Evolutionary conservation across 331 rosid species (phyloP), one percentile per base, ranked within the genome.

Genomic region (Cydonia oblonga): DNA sequence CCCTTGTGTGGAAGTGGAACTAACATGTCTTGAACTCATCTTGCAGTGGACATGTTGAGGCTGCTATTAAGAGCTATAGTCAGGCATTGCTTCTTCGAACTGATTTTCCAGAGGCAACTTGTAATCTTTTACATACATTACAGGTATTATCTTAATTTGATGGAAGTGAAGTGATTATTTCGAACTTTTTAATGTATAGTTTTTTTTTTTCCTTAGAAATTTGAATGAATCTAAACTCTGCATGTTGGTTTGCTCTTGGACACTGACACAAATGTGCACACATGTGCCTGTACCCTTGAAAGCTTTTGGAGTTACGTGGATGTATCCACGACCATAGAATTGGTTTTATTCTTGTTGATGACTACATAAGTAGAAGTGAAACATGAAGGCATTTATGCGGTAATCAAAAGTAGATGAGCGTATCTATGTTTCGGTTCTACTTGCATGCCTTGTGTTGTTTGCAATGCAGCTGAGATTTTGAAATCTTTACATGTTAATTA

Each of bases 21-120:
- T 42, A 51, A 51, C 56, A 51, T 51, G 1, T 15, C 10, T 42
- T 15, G 10, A 16, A 22, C 42, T 59, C 70, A 35, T 66, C 70
- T 73, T 71, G 74, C 87, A 95, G 99, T 84, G 97, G 96, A 75
- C 97, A n/a, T 73, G 99, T 95, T 49, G 99, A 95, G 79, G 93
- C 87, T 66, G 97, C 99, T 73, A 82, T 90, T 19, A 89, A 87
- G 85, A 87, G 97, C 87, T 95, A 95, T 67, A 88, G 77, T 64
- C 96, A 91, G 81, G 96, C 99, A 46, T 71, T 95, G 84, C 33
- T 64, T 78, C 87, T 95, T 53, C 96, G 99, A 54, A 80, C 89
- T 4, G 99, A 95, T 46, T 95, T 95, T 79, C 97, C 99, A 25
- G 99, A 95, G 81, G 99, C 99, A 82, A 91, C 97, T 63, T 91